These are phyloP conservation scores for Saccharomyces mikatae DNA, from an alignment of 805 yeast genomes.

Conservation along the genomic window DNA sequence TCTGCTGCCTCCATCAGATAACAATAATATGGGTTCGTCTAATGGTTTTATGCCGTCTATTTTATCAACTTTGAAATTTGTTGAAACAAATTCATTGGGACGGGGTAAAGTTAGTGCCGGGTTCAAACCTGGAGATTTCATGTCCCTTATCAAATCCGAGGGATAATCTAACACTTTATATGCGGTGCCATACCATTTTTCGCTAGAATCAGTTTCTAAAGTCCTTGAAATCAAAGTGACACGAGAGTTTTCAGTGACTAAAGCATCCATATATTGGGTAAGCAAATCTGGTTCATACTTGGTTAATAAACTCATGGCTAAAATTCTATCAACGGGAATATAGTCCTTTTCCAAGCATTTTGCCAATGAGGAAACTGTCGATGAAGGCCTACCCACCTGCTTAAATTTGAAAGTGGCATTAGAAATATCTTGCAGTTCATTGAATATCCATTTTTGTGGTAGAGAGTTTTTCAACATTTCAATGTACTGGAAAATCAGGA, in stretches of 20 bases:
- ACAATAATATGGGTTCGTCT: conserved; percentile 56
- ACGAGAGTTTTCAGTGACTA: conserved; percentile 56
- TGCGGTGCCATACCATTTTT: conserved; percentile 89
- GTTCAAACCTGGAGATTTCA: conserved; percentile 29
- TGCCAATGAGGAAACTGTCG: conserved; percentile 65
- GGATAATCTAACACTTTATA: conserved; percentile 46
- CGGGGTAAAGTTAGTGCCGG: conserved; percentile 51
- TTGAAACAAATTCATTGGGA: conserved; percentile 75
- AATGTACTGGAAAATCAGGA: conserved; percentile 63
- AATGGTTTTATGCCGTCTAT: conserved; percentile 28
- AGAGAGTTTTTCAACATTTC: conserved; percentile 46
- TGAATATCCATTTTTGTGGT: conserved; percentile 72
- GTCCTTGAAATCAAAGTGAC: conserved; percentile 46
- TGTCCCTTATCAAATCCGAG: conserved; percentile 28
- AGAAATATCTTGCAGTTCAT: conserved; percentile 66
- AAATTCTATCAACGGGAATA: conserved; percentile 57
- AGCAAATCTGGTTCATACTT: conserved; percentile 53
- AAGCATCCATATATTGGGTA: conserved; percentile 37
- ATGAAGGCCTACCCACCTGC: conserved; percentile 66
- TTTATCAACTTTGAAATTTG: conserved; percentile 57
- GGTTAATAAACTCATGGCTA: conserved; percentile 50
- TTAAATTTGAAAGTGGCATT: conserved; percentile 66
- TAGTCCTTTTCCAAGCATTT: conserved; percentile 46
- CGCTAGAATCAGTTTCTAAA: conserved; percentile 45
- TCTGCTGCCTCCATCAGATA: conserved; percentile 40